phyloP scores from a whole-genome alignment of 2,329 filamentous ascomycete species.

The Orbilia javanica region DNA sequence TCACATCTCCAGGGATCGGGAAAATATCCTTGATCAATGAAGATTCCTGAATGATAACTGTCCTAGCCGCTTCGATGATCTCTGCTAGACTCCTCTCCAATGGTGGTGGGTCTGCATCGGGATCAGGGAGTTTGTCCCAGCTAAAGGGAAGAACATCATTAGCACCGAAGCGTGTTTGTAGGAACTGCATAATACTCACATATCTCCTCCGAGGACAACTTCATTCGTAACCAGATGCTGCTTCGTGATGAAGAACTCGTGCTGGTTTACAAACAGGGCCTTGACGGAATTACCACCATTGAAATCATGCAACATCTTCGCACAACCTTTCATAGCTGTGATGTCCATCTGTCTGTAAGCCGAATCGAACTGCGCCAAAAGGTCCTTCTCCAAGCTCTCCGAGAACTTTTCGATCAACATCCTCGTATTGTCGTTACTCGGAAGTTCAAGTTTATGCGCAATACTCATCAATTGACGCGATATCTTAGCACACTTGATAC shows the following conservation, averaged over 20 bases:
- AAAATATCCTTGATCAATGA: conserved; percentile 97
- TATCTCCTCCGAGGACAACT: conserved; percentile 77
- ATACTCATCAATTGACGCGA: conserved; percentile 93
- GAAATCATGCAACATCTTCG: conserved; percentile 93
- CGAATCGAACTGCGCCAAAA: conserved; percentile 95
- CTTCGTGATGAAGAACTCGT: conserved; percentile 98
- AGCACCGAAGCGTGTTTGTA: conserved; percentile 61
- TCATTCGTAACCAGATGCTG: conserved; percentile 92
- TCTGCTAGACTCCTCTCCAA: conserved; percentile 94
- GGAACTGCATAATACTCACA: conserved; percentile 60
- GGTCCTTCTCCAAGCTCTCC: conserved; percentile 92
- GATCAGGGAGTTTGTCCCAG: conserved; percentile 94
- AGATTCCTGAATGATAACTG: conserved; percentile 96
- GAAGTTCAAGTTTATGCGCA: conserved; percentile 85
- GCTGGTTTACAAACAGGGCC: conserved; percentile 96
- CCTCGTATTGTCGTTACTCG: conserved; percentile 77
- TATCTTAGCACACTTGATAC: conserved; percentile 93
- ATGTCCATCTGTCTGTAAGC: conserved; percentile 96
- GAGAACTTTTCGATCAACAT: conserved; percentile 97
- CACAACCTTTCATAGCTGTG: conserved; percentile 97
- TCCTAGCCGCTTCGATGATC: conserved; percentile 90
- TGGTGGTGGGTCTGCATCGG: conserved; percentile 89
- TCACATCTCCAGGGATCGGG: conserved; percentile 92
- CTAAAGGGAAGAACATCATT: conserved; percentile 71
- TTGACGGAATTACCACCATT: conserved; percentile 96